A percentile compares a stretch with the other conserved stretches of the same genome.
Evolutionary conservation across 139 green algal genomes (phyloP).

Genomic region (Micromonas commoda): DNA sequence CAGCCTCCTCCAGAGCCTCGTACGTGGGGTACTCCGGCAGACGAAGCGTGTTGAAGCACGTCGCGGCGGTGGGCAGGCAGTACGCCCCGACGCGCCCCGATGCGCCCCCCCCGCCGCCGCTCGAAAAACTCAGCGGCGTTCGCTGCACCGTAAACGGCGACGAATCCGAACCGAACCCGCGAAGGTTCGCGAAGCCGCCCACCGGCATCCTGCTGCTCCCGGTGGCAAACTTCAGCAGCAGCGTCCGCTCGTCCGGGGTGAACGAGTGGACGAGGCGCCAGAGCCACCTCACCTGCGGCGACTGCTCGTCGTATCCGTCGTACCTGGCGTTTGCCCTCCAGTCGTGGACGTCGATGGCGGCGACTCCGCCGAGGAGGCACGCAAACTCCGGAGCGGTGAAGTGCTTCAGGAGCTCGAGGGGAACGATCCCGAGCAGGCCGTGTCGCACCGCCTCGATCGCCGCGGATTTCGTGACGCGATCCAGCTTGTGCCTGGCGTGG

Average conservation of each 20-base stretch:
- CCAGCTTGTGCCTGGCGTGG: not conserved
- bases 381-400: conserved; percentile 60
- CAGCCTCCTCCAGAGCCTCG: conserved; percentile 37
- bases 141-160: too few relatives aligned
- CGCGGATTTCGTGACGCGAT: not conserved
- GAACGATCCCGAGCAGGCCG: not conserved
- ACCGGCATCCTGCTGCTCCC: conserved; percentile 37
- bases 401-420: not conserved
- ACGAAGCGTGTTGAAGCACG: conserved; percentile 87
- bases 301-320: conserved; percentile 56
- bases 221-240: conserved; percentile 41
- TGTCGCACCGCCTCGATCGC: not conserved
- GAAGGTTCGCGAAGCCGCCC: conserved; percentile 32
- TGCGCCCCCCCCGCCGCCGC: too few relatives aligned
- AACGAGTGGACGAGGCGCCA: conserved; percentile 54
- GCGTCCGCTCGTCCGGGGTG: conserved; percentile 28
- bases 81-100: conserved; percentile 16
- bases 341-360: conserved; percentile 55
- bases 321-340: conserved; percentile 59
- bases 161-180: conserved; percentile 11
- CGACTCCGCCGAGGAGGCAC: conserved; percentile 63
- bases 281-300: conserved; percentile 56
- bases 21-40: conserved; percentile 64
- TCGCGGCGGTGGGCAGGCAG: conserved; percentile 67
- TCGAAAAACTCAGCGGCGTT: too few relatives aligned